Evolutionary conservation across 768 basidiomycete species (phyloP).

Genomic region (Suillus plorans): DNA sequence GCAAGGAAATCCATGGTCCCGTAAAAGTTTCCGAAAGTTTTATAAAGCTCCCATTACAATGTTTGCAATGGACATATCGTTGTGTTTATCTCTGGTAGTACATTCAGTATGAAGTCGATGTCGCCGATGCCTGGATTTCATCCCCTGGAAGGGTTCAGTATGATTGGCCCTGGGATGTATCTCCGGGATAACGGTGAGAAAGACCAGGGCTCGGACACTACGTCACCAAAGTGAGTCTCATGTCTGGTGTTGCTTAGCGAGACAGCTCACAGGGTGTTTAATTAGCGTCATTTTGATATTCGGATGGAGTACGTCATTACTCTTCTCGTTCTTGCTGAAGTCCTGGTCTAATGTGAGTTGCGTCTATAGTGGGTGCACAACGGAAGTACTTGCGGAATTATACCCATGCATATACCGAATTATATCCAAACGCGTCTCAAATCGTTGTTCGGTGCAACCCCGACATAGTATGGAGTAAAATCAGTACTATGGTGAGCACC

Average conservation of each 20-base stretch:
- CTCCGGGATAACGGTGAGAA: background rate
- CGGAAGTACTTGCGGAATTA: constrained; percentile 26
- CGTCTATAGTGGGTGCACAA: constrained; percentile 21
- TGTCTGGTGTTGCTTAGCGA: constrained; percentile 3
- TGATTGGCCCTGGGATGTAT: background rate
- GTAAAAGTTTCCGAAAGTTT: background rate
- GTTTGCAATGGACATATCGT: too few species aligned
- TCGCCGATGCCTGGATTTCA: background rate
- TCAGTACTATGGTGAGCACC: constrained; percentile 13
- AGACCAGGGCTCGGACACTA: background rate
- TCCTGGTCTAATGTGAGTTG: background rate
- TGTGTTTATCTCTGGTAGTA: background rate
- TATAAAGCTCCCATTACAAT: background rate
- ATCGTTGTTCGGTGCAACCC: constrained; percentile 24
- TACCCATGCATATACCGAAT: constrained; percentile 21
- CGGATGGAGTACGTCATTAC: constrained; percentile 25
- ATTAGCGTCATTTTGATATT: constrained; percentile 28
- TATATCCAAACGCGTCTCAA: constrained; percentile 27
- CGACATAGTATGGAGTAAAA: constrained; percentile 16
- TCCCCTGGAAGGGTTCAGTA: background rate
- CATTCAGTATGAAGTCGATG: background rate
- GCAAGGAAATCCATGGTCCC: background rate
- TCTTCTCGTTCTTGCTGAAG: background rate
- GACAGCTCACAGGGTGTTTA: background rate
- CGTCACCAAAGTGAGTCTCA: constrained; percentile 24